Evolutionary conservation across 208 protist genomes (phyloP).

Genomic region (Endotrypanum monterogeii): DNA sequence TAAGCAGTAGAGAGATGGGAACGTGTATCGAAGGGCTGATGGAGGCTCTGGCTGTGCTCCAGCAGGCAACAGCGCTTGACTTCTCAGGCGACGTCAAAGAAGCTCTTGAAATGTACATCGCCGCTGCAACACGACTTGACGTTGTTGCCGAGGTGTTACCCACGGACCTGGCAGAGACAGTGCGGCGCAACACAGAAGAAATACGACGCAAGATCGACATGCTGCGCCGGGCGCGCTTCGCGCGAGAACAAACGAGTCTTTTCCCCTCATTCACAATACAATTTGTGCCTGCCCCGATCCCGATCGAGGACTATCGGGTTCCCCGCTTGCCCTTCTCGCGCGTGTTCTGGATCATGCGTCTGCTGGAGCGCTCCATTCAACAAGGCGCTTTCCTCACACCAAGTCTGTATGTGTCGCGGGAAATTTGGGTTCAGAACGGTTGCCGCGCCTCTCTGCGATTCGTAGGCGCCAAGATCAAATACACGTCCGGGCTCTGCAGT

Average conservation of each 20-base stretch:
- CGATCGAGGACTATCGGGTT: conserved; percentile 66
- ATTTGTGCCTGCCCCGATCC: conserved; percentile 56
- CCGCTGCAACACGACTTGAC: conserved; percentile 56
- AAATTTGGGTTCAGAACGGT: conserved; percentile 81
- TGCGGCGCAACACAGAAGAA: conserved; percentile 59
- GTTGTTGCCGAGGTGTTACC: conserved; percentile 46
- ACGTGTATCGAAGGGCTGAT: conserved; percentile 49
- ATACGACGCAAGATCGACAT: conserved; percentile 61
- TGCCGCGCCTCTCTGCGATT: conserved; percentile 43
- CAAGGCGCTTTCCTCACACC: conserved; percentile 79
- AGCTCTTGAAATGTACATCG: conserved; percentile 71
- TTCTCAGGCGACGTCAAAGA: conserved; percentile 52
- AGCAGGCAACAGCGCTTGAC: conserved; percentile 74
- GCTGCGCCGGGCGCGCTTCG: conserved; percentile 47
- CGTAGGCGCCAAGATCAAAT: conserved; percentile 64
- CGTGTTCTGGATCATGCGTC: conserved; percentile 82
- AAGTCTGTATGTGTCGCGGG: conserved; percentile 69
- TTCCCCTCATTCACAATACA: conserved; percentile 69
- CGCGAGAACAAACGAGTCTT: conserved; percentile 40
- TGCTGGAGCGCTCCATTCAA: conserved; percentile 71
- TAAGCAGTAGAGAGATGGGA: conserved; percentile 16
- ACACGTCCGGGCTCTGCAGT: conserved; percentile 61
- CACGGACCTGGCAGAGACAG: conserved; percentile 48
- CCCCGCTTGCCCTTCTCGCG: conserved; percentile 47
- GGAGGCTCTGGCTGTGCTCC: conserved; percentile 68